Evolutionary conservation across 2,329 filamentous ascomycete species (phyloP).

Genomic region (Dryadomyces quercus-mongolicae): DNA sequence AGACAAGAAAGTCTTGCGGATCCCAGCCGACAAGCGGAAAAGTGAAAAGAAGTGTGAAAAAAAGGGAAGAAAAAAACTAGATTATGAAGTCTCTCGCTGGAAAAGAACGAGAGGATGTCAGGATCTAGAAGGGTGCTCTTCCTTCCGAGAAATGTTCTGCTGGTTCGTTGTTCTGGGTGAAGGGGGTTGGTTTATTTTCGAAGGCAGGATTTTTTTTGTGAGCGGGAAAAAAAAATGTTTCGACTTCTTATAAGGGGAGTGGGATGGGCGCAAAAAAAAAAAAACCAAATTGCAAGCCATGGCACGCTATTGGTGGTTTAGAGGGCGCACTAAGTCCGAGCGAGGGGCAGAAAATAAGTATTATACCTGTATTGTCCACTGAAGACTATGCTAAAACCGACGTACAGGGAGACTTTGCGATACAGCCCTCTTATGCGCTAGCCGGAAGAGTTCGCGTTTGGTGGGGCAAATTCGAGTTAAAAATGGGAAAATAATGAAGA

Average conservation of each 20-base stretch:
- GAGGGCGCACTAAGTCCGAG: background rate
- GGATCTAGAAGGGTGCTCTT: constrained; percentile 4
- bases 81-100: constrained; percentile 1
- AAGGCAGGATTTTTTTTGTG: constrained; percentile 5
- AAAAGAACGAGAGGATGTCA: constrained; percentile 8
- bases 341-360: background rate
- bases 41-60: constrained; percentile 17
- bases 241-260: constrained; percentile 3
- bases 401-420: background rate
- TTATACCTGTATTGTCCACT: background rate
- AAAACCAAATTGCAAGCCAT: background rate
- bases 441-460: background rate
- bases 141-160: background rate
- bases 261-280: constrained; percentile 2
- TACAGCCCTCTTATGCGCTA: background rate
- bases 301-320: background rate
- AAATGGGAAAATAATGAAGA: background rate
- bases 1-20: constrained; percentile 20
- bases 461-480: constrained; percentile 4
- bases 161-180: background rate
- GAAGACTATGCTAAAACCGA: background rate
- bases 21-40: constrained; percentile 13
- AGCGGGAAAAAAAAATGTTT: constrained; percentile 6
- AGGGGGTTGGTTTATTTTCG: constrained; percentile 3
- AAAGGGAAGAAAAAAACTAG: constrained; percentile 4